A percentile compares a stretch with the other conserved stretches of the same genome.
Evolutionary conservation across 2,329 filamentous ascomycete species (phyloP).

Genomic region (Emmonsia crescens): DNA sequence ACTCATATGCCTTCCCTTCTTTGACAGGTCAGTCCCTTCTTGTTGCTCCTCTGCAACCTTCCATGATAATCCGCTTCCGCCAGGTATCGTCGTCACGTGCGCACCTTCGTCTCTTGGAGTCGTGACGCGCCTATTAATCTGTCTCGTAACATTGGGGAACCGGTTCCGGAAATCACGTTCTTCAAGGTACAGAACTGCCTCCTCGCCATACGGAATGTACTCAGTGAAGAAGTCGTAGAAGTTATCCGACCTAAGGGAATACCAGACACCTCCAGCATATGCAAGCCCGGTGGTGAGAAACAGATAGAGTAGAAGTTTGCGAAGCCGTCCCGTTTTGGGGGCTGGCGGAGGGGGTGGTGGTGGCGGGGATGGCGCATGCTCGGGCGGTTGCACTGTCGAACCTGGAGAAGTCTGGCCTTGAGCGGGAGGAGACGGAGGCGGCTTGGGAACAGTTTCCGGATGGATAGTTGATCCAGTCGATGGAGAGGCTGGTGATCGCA

Average conservation of each 20-base stretch:
- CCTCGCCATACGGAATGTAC: slow-evolving; percentile 88
- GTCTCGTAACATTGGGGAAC: slow-evolving; percentile 50
- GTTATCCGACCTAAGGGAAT: slow-evolving; percentile 87
- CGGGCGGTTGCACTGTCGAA: slow-evolving; percentile 26
- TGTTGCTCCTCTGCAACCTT: slow-evolving; percentile 56
- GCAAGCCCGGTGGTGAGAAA: slow-evolving; percentile 64
- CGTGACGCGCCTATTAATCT: slow-evolving; percentile 34
- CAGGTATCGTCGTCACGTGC: slow-evolving; percentile 70
- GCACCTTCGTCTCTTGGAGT: slow-evolving; percentile 45
- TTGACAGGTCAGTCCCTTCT: slow-evolving; percentile 47
- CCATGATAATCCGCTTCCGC: slow-evolving; percentile 76
- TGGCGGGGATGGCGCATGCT: slow-evolving; percentile 28
- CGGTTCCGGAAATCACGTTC: slow-evolving; percentile 85
- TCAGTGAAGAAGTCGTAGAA: slow-evolving; percentile 99
- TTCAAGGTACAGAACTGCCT: slow-evolving; percentile 88
- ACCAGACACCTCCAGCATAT: slow-evolving; percentile 83
- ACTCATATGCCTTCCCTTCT: slow-evolving; percentile 40
- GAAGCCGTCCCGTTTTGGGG: slow-evolving; percentile 59
- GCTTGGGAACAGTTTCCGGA: slow-evolving; percentile 38
- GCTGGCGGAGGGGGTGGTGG: slow-evolving; percentile 31
- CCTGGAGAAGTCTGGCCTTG: slow-evolving; percentile 29
- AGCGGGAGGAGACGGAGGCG: slow-evolving; percentile 30
- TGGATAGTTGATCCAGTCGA: slow-evolving; percentile 39
- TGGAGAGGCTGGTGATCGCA: slow-evolving; percentile 28
- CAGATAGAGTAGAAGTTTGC: slow-evolving; percentile 66